Base-by-base conservation (phyloP, 2,329 filamentous ascomycete species). In the Aureobasidium leucospermi region DNA sequence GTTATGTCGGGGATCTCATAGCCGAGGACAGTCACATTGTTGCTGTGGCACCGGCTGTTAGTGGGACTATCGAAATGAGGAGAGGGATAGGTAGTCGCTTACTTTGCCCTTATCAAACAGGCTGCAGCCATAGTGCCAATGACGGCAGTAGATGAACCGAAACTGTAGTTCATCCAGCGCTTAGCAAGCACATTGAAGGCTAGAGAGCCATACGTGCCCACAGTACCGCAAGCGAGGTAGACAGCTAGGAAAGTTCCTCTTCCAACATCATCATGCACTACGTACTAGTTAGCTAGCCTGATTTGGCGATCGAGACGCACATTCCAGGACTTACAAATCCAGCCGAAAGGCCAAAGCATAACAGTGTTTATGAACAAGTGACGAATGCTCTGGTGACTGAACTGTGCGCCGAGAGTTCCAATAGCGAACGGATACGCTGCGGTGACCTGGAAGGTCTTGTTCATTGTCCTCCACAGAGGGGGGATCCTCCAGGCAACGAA, bases 181-280 rank as follows among this genome's bases (percentile, higher is more conserved):
- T 74, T 72, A 13, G 69, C 64, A 2, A 80, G 61, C 29, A 81
- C 76, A 56, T 76, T 74, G 28, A 69, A 71, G 6, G 71, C 65
- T 61, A 90, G 74, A 46, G 82, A 84, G n/a, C 78, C 74, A 62
- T 85, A 79, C 61, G 82, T 84, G 8, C 82, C 84, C 1, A 84
- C 45, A 1, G 78, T 76, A 56, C 86, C 87, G 6, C 79, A 79
- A 7, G 79, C 74, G 34, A 87, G 63, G 70, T 86, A 89, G 34
- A 89, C 73, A n/a, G 85, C 81, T 19, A 90, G 73, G 72, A 90
- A 90, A 59, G 82, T 79, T 13, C 81, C 85, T 10, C 87, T 79
- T 10, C 86, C 87, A 29, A 90, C 74, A 65, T 90, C 85, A 62
- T 89, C 85, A 72, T 89, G 86, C 36, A 90, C 73, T 76, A 55